Evolutionary conservation across 202 grass and related monocot species (phyloP).

Genomic region (Bolboschoenoplectus hybrid): DNA sequence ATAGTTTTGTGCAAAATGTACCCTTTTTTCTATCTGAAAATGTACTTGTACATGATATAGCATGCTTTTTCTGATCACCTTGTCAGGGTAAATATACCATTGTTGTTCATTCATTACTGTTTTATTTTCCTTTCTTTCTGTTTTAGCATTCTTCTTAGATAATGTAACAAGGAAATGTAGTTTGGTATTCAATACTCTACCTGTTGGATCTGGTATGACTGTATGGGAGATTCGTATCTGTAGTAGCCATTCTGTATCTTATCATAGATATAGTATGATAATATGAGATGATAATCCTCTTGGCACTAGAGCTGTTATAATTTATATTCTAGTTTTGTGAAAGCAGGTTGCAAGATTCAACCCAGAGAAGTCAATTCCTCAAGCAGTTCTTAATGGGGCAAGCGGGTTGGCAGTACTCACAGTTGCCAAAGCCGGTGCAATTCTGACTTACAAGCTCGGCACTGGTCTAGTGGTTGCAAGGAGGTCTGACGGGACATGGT

Average conservation of each 20-base stretch:
- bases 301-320: not conserved
- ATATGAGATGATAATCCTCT: slow-evolving; percentile 13
- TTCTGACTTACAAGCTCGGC: slow-evolving; percentile 81
- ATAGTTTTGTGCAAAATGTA: not conserved
- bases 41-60: not conserved
- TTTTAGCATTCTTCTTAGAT: not conserved
- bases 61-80: not conserved
- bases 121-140: not conserved
- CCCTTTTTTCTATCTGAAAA: not conserved
- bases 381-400: slow-evolving; percentile 65
- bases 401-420: slow-evolving; percentile 76
- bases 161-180: not conserved
- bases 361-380: slow-evolving; percentile 74
- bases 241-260: not conserved
- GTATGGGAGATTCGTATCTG: not conserved
- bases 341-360: slow-evolving; percentile 66
- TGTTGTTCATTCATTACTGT: not conserved
- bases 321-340: slow-evolving; percentile 19
- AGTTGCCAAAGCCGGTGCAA: slow-evolving; percentile 68
- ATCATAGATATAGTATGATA: not conserved
- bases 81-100: not conserved
- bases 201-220: slow-evolving; percentile 22
- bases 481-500: slow-evolving; percentile 78
- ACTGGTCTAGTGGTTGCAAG: slow-evolving; percentile 70
- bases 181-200: not conserved